phyloP scores from a whole-genome alignment of 2,329 filamentous ascomycete genomes.

The Alternaria solani region DNA sequence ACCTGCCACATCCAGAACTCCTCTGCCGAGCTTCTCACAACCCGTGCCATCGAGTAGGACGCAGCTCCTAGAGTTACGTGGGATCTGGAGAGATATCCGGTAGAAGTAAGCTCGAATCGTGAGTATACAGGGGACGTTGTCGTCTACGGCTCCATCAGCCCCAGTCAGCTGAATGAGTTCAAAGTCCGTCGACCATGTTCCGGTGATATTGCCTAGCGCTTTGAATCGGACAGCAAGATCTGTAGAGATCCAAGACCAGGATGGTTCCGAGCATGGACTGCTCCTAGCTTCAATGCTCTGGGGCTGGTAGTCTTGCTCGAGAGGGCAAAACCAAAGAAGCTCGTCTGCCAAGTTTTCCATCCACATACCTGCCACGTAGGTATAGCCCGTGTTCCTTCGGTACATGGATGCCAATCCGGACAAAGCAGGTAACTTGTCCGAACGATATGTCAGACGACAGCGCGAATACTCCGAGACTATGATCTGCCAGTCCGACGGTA shows the following conservation, averaged over 20 bases:
- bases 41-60: background rate
- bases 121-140: background rate
- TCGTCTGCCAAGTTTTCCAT: too few species aligned
- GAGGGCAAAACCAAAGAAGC: too few species aligned
- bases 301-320: background rate
- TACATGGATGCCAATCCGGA: too few species aligned
- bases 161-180: background rate
- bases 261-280: background rate
- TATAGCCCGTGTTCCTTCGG: too few species aligned
- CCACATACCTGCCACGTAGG: too few species aligned
- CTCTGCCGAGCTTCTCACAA: background rate
- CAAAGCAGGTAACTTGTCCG: too few species aligned
- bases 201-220: background rate
- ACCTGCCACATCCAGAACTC: background rate
- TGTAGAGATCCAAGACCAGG: background rate
- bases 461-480: too few species aligned
- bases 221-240: background rate
- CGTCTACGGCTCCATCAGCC: background rate
- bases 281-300: fast-evolving
- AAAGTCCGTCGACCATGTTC: background rate
- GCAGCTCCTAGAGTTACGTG: background rate
- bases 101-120: background rate
- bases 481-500: too few species aligned
- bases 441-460: too few species aligned
- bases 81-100: background rate